Conservation (phyloP, 805 yeast genomes). For the Candida dajiaensis region DNA sequence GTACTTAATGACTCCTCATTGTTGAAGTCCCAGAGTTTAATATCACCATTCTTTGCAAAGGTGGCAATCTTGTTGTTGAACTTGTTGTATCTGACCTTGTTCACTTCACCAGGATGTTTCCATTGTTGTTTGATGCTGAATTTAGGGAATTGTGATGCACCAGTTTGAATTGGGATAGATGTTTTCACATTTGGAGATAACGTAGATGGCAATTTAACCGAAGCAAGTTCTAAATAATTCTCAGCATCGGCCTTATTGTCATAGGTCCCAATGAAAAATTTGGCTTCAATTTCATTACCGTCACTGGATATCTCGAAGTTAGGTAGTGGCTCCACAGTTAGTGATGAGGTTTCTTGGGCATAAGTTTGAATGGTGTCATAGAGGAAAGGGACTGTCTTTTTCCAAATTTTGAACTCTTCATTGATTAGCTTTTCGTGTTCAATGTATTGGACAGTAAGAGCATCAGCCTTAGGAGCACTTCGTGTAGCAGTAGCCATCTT, state of each 20-base stretch:
- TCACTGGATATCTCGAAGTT: constrained; percentile 18
- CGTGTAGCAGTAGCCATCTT: neutral
- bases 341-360: constrained; percentile 51
- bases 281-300: constrained; percentile 29
- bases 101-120: constrained; percentile 57
- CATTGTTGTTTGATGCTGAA: constrained; percentile 35
- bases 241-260: constrained; percentile 26
- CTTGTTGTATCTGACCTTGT: constrained; percentile 45
- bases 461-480: neutral
- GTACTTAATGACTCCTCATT: constrained; percentile 20
- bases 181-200: constrained; percentile 30
- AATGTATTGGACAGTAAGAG: constrained; percentile 36
- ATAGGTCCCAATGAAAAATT: constrained; percentile 45
- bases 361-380: constrained; percentile 63
- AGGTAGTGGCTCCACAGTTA: constrained; percentile 55
- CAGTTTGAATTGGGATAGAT: constrained; percentile 24
- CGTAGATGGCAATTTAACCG: constrained; percentile 35
- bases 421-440: constrained; percentile 57
- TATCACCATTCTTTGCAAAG: constrained; percentile 34
- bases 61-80: constrained; percentile 23
- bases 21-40: constrained; percentile 35
- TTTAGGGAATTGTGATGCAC: constrained; percentile 30
- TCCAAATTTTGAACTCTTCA: constrained; percentile 80
- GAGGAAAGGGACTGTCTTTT: constrained; percentile 72
- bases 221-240: constrained; percentile 40